Evolutionary conservation across 169 alveolate species (phyloP), one percentile per base, ranked within the genome.

Genomic region (Condylostoma magnum): DNA sequence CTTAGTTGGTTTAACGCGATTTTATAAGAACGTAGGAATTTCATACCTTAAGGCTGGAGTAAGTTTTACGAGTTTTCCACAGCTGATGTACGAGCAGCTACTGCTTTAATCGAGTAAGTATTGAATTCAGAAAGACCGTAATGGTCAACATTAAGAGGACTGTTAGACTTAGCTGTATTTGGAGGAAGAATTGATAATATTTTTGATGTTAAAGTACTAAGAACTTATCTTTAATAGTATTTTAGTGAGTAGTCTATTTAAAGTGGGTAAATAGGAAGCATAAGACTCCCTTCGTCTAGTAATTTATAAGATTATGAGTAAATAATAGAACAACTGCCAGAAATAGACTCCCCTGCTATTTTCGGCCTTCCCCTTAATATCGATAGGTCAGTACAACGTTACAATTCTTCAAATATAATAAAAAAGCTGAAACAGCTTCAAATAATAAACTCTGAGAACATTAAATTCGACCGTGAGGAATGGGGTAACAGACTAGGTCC

Each of bases 31-130:
- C 84, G 98, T 53, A 82, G 97, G 65, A 90, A 95, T 12, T 95
- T 87, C 73, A 93, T 93, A 28, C 98, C 98, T 10, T 94, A 95
- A 82, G 98, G 96, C 1, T 95, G 98, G 98, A 82, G 95, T 46
- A 95, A 95, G 74, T 93, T 90, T 84, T 95, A 95, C 48, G 98
- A 93, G 79, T 95, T 95, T 76, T 90, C 97, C 4, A 89, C 87
- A 73, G 95, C 94, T 46, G 98, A 95, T 65, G 75, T 90, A 58
- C 87, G 87, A 72, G 95, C 97, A 20, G 96, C 96, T 34, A 91
- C 87, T 28, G 85, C 87, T 60, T 84, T 94, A 28, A 86, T 91
- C 33, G 87, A 84, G 36, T 73, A 90, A 56, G 79, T 91, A 30
- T 68, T 85, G 60, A 79, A 77, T 15, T 46, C 30, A 47, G 37